Conservation (phyloP, 257 asterid genomes). For the Jasminum sambac region DNA sequence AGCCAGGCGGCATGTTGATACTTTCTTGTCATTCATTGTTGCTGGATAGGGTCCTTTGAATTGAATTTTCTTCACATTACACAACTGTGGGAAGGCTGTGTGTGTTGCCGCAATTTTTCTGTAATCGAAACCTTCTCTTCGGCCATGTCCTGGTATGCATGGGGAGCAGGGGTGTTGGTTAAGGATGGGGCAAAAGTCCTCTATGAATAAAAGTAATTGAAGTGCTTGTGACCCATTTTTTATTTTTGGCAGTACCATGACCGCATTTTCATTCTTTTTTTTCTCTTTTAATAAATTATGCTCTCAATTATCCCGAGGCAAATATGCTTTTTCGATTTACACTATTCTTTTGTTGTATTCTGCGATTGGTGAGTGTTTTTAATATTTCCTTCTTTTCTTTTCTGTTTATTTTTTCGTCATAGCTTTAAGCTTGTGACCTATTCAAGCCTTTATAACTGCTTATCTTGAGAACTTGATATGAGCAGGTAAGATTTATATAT, state of each 20-base stretch:
- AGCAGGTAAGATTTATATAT: constrained; percentile 79
- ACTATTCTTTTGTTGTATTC: not conserved
- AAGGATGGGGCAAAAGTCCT: not conserved
- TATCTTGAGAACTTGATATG: constrained; percentile 21
- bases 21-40: not conserved
- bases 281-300: no score
- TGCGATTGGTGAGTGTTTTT: no score
- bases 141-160: not conserved
- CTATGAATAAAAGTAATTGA: not conserved
- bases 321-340: not conserved
- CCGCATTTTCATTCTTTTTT: no score
- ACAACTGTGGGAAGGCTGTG: not conserved
- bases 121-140: not conserved
- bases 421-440: constrained; percentile 5
- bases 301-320: not conserved
- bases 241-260: no score
- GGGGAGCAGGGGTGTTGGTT: not conserved
- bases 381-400: no score
- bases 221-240: no score
- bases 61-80: not conserved
- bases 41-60: not conserved
- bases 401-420: not conserved
- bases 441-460: not conserved
- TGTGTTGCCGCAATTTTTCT: not conserved
- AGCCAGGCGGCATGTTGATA: not conserved